Conservation (phyloP, 2,329 filamentous ascomycete species). For the Colletotrichum sojae region DNA sequence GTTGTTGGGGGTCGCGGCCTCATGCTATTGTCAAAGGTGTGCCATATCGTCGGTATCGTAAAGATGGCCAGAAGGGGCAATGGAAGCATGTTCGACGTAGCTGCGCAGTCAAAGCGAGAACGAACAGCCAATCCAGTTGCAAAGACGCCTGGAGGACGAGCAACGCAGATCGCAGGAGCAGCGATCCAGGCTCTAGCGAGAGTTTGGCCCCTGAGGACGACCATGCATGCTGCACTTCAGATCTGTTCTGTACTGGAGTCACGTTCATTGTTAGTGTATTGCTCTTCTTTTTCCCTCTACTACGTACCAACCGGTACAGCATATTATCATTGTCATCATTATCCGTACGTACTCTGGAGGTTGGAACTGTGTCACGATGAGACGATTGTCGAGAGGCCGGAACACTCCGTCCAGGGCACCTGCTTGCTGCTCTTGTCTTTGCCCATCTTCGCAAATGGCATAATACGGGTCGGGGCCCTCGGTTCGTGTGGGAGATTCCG, state of each 20-base stretch:
- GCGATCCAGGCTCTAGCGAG: constrained; percentile 30
- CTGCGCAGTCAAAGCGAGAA: constrained; percentile 34
- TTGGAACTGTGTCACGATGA: neutral
- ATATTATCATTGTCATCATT: no score
- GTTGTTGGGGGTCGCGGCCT: constrained; percentile 14
- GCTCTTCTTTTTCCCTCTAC: no score
- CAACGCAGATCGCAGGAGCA: neutral
- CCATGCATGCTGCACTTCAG: constrained; percentile 17
- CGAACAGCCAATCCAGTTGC: constrained; percentile 1
- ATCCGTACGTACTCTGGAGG: no score
- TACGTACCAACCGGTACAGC: no score
- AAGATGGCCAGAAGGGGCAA: constrained; percentile 26
- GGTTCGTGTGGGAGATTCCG: constrained; percentile 15
- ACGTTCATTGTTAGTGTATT: no score
- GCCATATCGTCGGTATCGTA: constrained; percentile 31
- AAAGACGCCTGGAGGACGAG: neutral
- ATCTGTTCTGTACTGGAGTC: neutral
- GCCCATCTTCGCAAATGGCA: neutral
- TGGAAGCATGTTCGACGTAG: constrained; percentile 33
- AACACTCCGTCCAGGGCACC: no score
- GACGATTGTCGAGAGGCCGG: no score
- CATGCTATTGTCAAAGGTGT: constrained; percentile 25
- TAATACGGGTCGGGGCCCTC: neutral
- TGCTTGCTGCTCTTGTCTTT: no score
- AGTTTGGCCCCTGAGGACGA: constrained; percentile 33